Evolutionary conservation across 2,329 filamentous ascomycete genomes (phyloP).

Genomic region (Verticillium nonalfalfae): DNA sequence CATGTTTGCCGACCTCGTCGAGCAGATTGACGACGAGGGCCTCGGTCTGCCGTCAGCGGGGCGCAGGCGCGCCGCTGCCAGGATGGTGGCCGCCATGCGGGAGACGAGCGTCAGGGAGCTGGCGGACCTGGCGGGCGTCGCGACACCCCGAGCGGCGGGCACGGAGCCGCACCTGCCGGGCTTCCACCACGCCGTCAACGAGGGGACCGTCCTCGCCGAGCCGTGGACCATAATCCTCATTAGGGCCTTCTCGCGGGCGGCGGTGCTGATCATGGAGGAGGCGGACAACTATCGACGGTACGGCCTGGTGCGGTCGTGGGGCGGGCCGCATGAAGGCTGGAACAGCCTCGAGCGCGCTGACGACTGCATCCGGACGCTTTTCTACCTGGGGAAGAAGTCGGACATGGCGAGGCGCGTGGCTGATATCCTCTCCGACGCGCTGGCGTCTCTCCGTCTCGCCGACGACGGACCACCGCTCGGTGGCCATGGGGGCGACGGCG

Average conservation of each 20-base stretch:
- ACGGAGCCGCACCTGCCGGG: conserved; percentile 23
- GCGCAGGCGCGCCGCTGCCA: conserved; percentile 16
- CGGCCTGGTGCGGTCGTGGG: background rate
- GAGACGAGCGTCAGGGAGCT: conserved; percentile 36
- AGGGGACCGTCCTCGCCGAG: conserved; percentile 51
- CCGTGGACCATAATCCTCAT: conserved; percentile 53
- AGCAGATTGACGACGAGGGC: conserved; percentile 36
- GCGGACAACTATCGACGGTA: conserved; percentile 14
- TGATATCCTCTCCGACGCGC: conserved; percentile 1
- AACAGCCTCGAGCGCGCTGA: conserved; percentile 14
- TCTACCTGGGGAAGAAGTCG: conserved; percentile 49
- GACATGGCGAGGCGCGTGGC: conserved; percentile 29
- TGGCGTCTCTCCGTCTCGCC: background rate
- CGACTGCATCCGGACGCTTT: conserved; percentile 44
- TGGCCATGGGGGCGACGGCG: too few relatives aligned
- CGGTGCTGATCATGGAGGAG: conserved; percentile 27
- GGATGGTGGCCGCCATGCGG: conserved; percentile 32
- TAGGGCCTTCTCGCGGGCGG: conserved; percentile 43
- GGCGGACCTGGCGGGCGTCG: conserved; percentile 40
- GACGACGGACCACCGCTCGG: too few relatives aligned
- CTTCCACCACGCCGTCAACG: conserved; percentile 46
- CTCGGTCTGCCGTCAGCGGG: conserved; percentile 19
- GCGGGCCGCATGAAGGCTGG: background rate
- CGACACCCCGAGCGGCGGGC: conserved; percentile 24
- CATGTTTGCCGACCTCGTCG: conserved; percentile 47